A percentile compares a stretch with the other conserved stretches of the same genome.
Conservation (phyloP, 139 green algal genomes). For the Dunaliella primolecta region DNA sequence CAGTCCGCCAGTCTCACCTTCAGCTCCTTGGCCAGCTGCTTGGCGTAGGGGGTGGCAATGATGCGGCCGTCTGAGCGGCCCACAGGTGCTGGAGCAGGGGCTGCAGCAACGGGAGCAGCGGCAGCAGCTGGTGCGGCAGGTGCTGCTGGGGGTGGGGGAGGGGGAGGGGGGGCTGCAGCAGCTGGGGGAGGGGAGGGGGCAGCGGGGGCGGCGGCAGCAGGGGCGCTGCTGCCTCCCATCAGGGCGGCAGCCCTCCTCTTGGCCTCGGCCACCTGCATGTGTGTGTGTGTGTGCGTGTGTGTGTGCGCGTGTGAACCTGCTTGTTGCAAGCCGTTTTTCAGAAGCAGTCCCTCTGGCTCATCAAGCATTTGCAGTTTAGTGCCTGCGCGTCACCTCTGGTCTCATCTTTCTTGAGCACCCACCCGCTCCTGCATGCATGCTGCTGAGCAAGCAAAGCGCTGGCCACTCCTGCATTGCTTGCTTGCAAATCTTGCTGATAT, state of each 20-base stretch:
- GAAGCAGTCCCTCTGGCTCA: too few relatives aligned
- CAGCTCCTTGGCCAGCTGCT: slow-evolving; percentile 89
- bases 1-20: too few relatives aligned
- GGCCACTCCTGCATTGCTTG: too few relatives aligned
- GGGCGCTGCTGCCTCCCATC: slow-evolving; percentile 37
- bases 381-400: too few relatives aligned
- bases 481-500: too few relatives aligned
- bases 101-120: slow-evolving; percentile 43
- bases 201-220: slow-evolving; percentile 36
- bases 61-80: slow-evolving; percentile 76
- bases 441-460: too few relatives aligned
- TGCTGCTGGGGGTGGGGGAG: slow-evolving; percentile 33
- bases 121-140: slow-evolving; percentile 51
- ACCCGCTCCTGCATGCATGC: too few relatives aligned
- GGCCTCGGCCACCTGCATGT: slow-evolving; percentile 81
- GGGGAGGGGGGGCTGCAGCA: slow-evolving; percentile 16
- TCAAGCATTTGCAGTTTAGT: too few relatives aligned
- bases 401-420: too few relatives aligned
- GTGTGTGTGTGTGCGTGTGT: background rate
- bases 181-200: slow-evolving; percentile 31
- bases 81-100: slow-evolving; percentile 42
- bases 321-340: too few relatives aligned
- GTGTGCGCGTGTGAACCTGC: background rate
- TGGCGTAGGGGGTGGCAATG: slow-evolving; percentile 96
- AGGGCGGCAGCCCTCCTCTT: slow-evolving; percentile 76